A percentile compares a stretch with the other conserved stretches of the same genome.
Evolutionary conservation across 352 stramenopile species (phyloP).

Genomic region (Phytophthora foliorum): DNA sequence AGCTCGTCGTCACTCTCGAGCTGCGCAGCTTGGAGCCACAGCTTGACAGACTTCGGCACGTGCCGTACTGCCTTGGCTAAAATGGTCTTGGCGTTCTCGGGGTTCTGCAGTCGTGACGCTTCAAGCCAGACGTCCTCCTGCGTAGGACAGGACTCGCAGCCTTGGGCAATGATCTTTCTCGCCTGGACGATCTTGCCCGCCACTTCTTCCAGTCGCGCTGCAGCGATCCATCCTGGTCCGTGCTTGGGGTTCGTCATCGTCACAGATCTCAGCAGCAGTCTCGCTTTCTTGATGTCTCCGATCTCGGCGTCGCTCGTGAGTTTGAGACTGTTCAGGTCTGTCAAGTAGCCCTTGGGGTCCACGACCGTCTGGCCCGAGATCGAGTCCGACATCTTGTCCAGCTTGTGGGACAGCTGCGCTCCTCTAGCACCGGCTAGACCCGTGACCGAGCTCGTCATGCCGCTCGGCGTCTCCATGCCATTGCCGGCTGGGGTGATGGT

Average conservation of each 20-base stretch:
- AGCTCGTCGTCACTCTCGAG: slow-evolving; percentile 92
- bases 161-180: slow-evolving; percentile 98
- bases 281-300: slow-evolving; percentile 98
- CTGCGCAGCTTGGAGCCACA: slow-evolving; percentile 97
- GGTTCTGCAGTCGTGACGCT: slow-evolving; percentile 95
- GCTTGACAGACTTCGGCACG: slow-evolving; percentile 95
- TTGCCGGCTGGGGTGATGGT: slow-evolving; percentile 58
- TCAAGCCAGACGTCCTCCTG: slow-evolving; percentile 99
- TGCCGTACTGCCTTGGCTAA: slow-evolving; percentile 95
- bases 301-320: slow-evolving; percentile 95
- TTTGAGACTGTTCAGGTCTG: slow-evolving; percentile 95
- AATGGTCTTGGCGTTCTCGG: slow-evolving; percentile 97
- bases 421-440: slow-evolving; percentile 93
- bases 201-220: slow-evolving; percentile 98
- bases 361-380: slow-evolving; percentile 97
- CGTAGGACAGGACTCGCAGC: slow-evolving; percentile 96
- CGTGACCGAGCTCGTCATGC: slow-evolving; percentile 82
- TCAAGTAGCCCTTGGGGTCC: slow-evolving; percentile 99
- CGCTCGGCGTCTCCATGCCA: slow-evolving; percentile 62
- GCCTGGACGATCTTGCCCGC: slow-evolving; percentile 96
- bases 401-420: slow-evolving; percentile 95
- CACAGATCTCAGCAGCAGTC: slow-evolving; percentile 96
- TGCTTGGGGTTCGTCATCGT: slow-evolving; percentile 99
- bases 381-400: slow-evolving; percentile 98
- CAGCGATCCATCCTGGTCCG: slow-evolving; percentile 98